phyloP scores from a whole-genome alignment of 805 yeast genomes.

The Myxozyma neotropica region DNA sequence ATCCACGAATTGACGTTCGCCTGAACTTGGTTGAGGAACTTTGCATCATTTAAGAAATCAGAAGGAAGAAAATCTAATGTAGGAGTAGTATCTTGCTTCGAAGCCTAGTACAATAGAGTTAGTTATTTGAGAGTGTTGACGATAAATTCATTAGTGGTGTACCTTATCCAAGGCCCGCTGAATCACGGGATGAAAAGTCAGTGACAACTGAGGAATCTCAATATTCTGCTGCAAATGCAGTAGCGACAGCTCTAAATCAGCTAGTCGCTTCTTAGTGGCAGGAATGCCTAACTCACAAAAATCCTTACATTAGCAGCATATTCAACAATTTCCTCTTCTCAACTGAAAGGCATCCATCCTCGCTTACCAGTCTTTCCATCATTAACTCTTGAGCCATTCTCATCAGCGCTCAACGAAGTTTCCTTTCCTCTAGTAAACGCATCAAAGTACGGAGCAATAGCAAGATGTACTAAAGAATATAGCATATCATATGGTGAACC shows the following conservation, averaged over 20 bases:
- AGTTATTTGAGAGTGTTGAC: neutral
- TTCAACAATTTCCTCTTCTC: too few relatives aligned
- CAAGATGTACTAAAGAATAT: slow-evolving; percentile 61
- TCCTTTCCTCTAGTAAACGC: slow-evolving; percentile 42
- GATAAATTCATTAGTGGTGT: too few relatives aligned
- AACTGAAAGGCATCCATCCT: too few relatives aligned
- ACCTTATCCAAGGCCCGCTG: slow-evolving; percentile 46
- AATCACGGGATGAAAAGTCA: slow-evolving; percentile 56
- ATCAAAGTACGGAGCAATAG: slow-evolving; percentile 72
- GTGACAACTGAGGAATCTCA: slow-evolving; percentile 64
- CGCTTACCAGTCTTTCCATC: slow-evolving; percentile 23
- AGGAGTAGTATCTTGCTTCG: slow-evolving; percentile 35
- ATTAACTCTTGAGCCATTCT: slow-evolving; percentile 17
- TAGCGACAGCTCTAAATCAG: slow-evolving; percentile 67
- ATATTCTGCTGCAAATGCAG: slow-evolving; percentile 68
- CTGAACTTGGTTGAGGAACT: slow-evolving; percentile 70
- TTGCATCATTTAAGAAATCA: slow-evolving; percentile 51
- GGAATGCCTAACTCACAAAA: slow-evolving; percentile 42
- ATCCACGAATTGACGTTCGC: slow-evolving; percentile 74
- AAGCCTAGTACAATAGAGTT: neutral
- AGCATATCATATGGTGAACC: slow-evolving; percentile 52
- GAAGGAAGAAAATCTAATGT: slow-evolving; percentile 43
- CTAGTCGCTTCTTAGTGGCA: slow-evolving; percentile 61
- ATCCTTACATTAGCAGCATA: too few relatives aligned
- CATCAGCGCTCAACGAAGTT: neutral